A percentile compares a stretch with the other conserved stretches of the same genome.
Evolutionary conservation across 345 rosid genomes (phyloP).

Genomic region (Carallia brachiata): DNA sequence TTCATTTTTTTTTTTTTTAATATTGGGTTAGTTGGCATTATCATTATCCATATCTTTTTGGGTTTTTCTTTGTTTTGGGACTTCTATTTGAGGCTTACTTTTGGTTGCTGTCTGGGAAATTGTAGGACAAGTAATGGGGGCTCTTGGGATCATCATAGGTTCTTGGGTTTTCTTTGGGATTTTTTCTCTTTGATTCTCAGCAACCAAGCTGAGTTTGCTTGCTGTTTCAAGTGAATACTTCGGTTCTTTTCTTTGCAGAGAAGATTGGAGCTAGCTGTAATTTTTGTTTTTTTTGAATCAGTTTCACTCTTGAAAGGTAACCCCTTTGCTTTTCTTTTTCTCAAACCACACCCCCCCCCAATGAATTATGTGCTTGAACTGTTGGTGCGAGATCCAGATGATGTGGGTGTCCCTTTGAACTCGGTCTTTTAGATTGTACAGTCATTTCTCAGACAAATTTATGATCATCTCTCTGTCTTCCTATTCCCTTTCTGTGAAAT

Average conservation of each 20-base stretch:
- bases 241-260: conserved; percentile 20
- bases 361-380: conserved; percentile 6
- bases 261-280: conserved; percentile 14
- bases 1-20: background rate
- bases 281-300: conserved; percentile 23
- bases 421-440: too few species aligned
- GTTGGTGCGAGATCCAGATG: conserved; percentile 24
- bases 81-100: background rate
- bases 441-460: too few species aligned
- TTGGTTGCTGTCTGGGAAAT: conserved; percentile 21
- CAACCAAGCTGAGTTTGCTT: conserved; percentile 6
- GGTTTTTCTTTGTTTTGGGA: background rate
- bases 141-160: conserved; percentile 9
- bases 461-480: too few species aligned
- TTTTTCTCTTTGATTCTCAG: conserved; percentile 11
- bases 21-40: conserved; percentile 18
- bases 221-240: conserved; percentile 2
- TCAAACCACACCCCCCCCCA: background rate
- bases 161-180: conserved; percentile 12
- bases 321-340: conserved; percentile 5
- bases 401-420: background rate
- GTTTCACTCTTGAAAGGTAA: conserved; percentile 28
- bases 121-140: conserved; percentile 6
- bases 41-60: conserved; percentile 10
- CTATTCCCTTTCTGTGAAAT: too few species aligned